Conservation (phyloP, 345 rosid genomes). For the Populus pruinosa region DNA sequence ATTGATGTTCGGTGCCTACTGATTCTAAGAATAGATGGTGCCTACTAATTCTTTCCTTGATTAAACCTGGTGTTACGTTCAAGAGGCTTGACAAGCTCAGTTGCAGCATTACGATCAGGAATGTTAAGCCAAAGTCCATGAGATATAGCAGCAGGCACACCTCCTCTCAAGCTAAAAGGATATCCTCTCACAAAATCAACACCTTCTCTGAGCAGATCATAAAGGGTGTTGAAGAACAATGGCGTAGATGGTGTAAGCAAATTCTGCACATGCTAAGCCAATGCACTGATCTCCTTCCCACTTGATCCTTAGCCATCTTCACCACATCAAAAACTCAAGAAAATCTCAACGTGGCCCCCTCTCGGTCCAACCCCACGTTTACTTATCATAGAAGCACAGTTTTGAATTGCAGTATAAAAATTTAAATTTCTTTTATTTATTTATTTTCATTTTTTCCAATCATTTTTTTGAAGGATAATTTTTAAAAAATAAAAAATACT, state of each 20-base stretch:
- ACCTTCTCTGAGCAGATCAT: constrained; percentile 34
- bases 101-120: constrained; percentile 40
- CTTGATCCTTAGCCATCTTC: constrained; percentile 37
- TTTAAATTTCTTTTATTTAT: too few species aligned
- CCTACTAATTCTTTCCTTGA: too few species aligned
- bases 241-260: constrained; percentile 32
- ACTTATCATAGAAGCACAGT: too few species aligned
- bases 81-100: constrained; percentile 42
- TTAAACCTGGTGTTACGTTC: constrained; percentile 35
- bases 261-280: constrained; percentile 36
- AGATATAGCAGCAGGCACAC: constrained; percentile 32
- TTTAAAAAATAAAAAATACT: too few species aligned
- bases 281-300: constrained; percentile 32
- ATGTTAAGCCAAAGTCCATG: constrained; percentile 45
- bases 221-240: constrained; percentile 37
- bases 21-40: too few species aligned
- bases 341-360: too few species aligned
- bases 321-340: too few species aligned
- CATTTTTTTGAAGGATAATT: too few species aligned
- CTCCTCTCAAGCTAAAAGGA: constrained; percentile 38
- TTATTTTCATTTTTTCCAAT: too few species aligned
- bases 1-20: not conserved
- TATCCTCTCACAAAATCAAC: constrained; percentile 41
- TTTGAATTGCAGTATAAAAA: too few species aligned
- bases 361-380: too few species aligned